A percentile compares a stretch with the other conserved stretches of the same genome.
These are phyloP conservation scores for Cordyceps javanica DNA, from an alignment of 2,329 filamentous ascomycete species.

Conservation along the genomic window DNA sequence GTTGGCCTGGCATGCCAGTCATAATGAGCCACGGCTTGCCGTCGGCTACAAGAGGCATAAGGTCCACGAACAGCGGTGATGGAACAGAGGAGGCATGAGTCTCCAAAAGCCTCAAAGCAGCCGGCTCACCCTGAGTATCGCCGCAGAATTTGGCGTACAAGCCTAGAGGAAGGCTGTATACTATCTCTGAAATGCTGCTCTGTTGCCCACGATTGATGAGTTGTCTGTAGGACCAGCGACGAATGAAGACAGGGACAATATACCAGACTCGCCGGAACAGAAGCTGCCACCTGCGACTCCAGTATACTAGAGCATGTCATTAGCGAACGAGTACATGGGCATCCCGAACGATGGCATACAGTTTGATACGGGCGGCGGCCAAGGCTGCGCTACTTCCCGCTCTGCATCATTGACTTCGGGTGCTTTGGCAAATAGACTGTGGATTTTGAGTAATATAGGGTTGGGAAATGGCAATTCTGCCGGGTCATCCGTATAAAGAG, in stretches of 20 bases:
- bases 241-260: neutral
- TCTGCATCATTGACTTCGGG: neutral
- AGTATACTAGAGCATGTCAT: neutral
- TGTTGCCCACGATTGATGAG: conserved; percentile 1
- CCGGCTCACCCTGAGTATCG: neutral
- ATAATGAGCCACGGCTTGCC: conserved; percentile 4
- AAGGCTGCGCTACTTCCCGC: neutral
- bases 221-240: neutral
- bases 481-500: neutral
- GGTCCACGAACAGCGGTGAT: neutral
- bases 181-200: conserved; percentile 2
- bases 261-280: neutral
- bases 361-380: neutral
- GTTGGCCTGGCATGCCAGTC: neutral
- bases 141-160: conserved; percentile 7
- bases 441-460: neutral
- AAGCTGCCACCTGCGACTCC: neutral
- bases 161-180: neutral
- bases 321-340: neutral
- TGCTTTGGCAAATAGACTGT: neutral
- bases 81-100: neutral
- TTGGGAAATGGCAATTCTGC: neutral
- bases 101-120: neutral
- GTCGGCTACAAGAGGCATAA: neutral
- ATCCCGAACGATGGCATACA: neutral